A percentile compares a stretch with the other conserved stretches of the same genome.
These are phyloP conservation scores for Clonostachys rhizophaga DNA, from an alignment of 2,329 filamentous ascomycete species.

Conservation along the genomic window DNA sequence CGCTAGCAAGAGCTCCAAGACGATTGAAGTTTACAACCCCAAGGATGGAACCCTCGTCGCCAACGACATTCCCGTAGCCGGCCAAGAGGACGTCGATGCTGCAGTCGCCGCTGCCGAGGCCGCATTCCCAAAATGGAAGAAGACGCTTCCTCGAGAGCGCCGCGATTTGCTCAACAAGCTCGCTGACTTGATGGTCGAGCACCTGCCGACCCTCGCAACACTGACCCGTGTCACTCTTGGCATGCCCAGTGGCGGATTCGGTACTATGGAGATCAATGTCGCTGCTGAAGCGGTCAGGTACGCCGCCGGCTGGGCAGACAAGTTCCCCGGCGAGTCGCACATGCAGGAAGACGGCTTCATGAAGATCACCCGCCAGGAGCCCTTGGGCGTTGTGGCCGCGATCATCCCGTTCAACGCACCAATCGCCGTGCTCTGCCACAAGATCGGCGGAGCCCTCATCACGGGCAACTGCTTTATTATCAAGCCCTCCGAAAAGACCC, in stretches of 20 bases:
- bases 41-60: neutral
- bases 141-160: neutral
- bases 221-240: too few species aligned
- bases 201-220: too few species aligned
- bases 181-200: neutral
- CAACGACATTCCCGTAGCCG: neutral
- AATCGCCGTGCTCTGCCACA: too few species aligned
- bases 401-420: too few species aligned
- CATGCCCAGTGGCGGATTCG: too few species aligned
- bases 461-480: slow-evolving; percentile 35
- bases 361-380: neutral
- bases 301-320: neutral
- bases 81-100: neutral
- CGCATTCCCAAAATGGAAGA: neutral
- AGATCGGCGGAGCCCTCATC: too few species aligned
- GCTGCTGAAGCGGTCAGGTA: neutral
- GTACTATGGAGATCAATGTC: too few species aligned
- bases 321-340: neutral
- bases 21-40: neutral
- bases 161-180: neutral
- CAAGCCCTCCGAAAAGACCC: slow-evolving; percentile 38
- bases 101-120: neutral
- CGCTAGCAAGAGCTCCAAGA: too few species aligned
- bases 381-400: neutral
- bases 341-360: neutral